phyloP scores from a whole-genome alignment of 306 rosid species.

The Luffa aegyptiaca region DNA sequence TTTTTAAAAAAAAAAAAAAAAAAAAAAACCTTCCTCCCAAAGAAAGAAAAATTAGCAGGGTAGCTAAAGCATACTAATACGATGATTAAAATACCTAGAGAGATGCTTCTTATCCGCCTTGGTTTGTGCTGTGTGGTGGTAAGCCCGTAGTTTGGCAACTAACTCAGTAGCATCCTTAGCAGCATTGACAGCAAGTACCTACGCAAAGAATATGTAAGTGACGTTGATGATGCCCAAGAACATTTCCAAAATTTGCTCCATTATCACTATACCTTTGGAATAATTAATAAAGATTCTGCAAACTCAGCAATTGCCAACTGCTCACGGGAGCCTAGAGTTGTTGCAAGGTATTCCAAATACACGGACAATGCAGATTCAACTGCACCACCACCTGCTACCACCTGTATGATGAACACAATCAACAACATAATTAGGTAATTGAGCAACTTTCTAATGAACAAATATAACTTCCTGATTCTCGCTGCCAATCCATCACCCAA shows the following conservation, averaged over 20 bases:
- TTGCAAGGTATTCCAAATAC: constrained; percentile 91
- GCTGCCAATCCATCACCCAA: not conserved
- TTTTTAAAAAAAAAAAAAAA: not conserved
- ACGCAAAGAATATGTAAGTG: constrained; percentile 12
- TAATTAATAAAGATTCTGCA: constrained; percentile 82
- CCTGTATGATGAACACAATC: constrained; percentile 32
- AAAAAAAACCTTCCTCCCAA: not conserved
- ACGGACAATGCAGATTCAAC: constrained; percentile 89
- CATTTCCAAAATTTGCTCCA: not conserved
- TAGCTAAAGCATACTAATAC: not conserved
- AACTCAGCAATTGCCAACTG: constrained; percentile 98
- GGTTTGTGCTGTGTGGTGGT: constrained; percentile 81
- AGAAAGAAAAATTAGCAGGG: not conserved
- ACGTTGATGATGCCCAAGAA: not conserved
- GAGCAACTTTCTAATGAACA: not conserved
- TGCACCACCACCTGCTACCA: constrained; percentile 99
- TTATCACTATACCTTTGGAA: constrained; percentile 52
- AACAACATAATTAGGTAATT: not conserved
- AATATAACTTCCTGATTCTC: not conserved
- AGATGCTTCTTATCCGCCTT: constrained; percentile 80
- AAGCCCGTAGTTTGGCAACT: constrained; percentile 82
- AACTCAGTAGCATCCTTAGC: constrained; percentile 96
- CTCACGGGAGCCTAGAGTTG: constrained; percentile 95
- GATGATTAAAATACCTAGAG: constrained; percentile 48
- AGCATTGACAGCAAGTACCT: constrained; percentile 97